Evolutionary conservation across 129 eudicot genomes (phyloP).

Genomic region (Helichrysum umbraculigerum): DNA sequence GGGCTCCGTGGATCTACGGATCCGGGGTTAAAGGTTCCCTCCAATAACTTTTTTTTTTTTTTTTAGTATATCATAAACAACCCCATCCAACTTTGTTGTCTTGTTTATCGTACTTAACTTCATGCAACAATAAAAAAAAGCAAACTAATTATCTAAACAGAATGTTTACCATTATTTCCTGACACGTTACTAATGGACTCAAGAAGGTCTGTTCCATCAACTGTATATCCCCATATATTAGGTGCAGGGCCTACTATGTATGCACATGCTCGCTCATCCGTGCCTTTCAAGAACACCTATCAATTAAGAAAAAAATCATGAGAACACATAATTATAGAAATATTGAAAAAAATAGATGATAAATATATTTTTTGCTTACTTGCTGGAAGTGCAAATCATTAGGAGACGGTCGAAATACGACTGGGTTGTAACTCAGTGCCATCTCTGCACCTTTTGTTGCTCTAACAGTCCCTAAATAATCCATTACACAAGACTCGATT

Average conservation of each 20-base stretch:
- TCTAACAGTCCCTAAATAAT: constrained; percentile 86
- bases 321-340: constrained; percentile 12
- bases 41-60: no score
- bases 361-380: constrained; percentile 41
- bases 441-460: constrained; percentile 55
- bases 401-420: constrained; percentile 64
- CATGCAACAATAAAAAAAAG: background rate
- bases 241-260: constrained; percentile 99
- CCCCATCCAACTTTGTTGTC: background rate
- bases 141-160: background rate
- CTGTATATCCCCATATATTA: constrained; percentile 91
- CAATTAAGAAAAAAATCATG: constrained; percentile 16
- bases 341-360: background rate
- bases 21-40: no score
- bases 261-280: constrained; percentile 99
- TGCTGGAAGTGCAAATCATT: constrained; percentile 76
- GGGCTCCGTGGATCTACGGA: no score
- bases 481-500: constrained; percentile 88
- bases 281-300: constrained; percentile 91
- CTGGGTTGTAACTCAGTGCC: constrained; percentile 59
- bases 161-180: constrained; percentile 40
- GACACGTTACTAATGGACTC: constrained; percentile 40
- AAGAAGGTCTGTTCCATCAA: constrained; percentile 72
- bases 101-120: background rate
- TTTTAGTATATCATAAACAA: background rate